Evolutionary conservation across 1,284 basidiomycete genomes (phyloP).

Genomic region (Ceratobasidium sp.): DNA sequence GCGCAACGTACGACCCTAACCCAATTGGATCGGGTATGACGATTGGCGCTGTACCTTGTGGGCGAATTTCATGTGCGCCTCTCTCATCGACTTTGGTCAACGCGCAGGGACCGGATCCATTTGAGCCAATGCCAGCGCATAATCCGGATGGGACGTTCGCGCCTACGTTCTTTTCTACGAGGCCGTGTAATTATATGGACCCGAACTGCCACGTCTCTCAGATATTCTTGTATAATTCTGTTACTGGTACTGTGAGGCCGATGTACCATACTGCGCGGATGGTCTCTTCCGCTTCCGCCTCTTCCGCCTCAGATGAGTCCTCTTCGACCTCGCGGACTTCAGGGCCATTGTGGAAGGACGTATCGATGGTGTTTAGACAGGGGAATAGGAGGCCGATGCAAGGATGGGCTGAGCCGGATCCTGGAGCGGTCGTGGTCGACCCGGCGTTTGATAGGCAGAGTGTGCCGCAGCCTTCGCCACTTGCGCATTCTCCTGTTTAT

Average conservation of each 20-base stretch:
- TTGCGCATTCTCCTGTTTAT: no score
- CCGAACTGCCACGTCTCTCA: conserved; percentile 35
- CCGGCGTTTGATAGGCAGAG: conserved; percentile 9
- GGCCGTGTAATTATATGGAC: conserved; percentile 30
- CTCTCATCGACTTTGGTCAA: neutral
- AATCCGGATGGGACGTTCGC: conserved; percentile 37
- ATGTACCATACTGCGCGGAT: conserved; percentile 32
- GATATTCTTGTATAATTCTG: conserved; percentile 20
- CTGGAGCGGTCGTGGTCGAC: neutral
- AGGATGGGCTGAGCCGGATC: conserved; percentile 24
- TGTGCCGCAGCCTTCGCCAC: neutral
- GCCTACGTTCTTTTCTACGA: conserved; percentile 16
- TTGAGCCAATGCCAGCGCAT: neutral
- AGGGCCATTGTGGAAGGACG: neutral
- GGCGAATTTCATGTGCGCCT: conserved; percentile 19
- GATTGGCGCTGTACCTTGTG: conserved; percentile 25
- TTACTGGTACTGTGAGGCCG: conserved; percentile 14
- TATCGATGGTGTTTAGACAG: conserved; percentile 14
- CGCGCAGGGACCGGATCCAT: neutral
- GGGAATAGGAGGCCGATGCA: conserved; percentile 8
- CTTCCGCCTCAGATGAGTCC: neutral
- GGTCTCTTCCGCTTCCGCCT: neutral
- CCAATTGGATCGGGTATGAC: conserved; percentile 22
- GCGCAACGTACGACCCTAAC: conserved; percentile 33
- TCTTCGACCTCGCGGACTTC: no score